Evolutionary conservation across 2,329 filamentous ascomycete genomes (phyloP).

Genomic region (Xylariaceae sp.): DNA sequence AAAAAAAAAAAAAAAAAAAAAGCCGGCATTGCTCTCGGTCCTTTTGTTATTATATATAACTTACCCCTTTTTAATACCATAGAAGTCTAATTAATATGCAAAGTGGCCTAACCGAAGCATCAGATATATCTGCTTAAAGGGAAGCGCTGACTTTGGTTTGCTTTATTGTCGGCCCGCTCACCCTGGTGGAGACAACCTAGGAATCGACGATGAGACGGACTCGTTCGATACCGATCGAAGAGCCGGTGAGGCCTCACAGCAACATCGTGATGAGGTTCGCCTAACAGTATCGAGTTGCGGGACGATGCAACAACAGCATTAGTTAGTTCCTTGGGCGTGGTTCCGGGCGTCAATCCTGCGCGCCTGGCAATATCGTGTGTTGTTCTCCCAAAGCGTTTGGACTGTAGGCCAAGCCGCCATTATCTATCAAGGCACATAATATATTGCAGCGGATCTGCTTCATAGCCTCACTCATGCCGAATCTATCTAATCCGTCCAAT

Average conservation of each 20-base stretch:
- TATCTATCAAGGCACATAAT: not conserved
- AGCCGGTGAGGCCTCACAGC: too few relatives aligned
- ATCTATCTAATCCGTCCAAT: slow-evolving; percentile 11
- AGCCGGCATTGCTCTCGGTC: slow-evolving; percentile 19
- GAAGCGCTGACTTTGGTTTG: slow-evolving; percentile 5
- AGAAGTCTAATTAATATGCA: too few relatives aligned
- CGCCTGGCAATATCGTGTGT: slow-evolving; percentile 9
- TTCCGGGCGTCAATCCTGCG: not conserved
- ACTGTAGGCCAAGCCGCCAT: slow-evolving; percentile 7
- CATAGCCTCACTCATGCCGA: slow-evolving; percentile 19
- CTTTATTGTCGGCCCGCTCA: slow-evolving; percentile 23
- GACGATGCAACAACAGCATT: not conserved
- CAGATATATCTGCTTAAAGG: slow-evolving; percentile 12
- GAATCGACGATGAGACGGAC: slow-evolving; percentile 4
- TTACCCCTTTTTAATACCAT: too few relatives aligned
- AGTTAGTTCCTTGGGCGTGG: not conserved
- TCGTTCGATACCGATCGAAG: slow-evolving; percentile 9
- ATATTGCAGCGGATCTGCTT: slow-evolving; percentile 12
- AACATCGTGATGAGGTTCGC: not conserved
- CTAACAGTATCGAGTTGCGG: too few relatives aligned
- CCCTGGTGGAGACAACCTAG: slow-evolving; percentile 17
- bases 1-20: not conserved
- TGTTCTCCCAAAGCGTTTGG: slow-evolving; percentile 8
- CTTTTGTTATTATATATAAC: slow-evolving; percentile 17
- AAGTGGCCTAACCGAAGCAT: slow-evolving; percentile 12